Percentiles rank a stretch among this genome's conserved stretches.
These are phyloP conservation scores for Linanthus parryae DNA, from an alignment of 148 eudicot genomes.

Conservation along the genomic window DNA sequence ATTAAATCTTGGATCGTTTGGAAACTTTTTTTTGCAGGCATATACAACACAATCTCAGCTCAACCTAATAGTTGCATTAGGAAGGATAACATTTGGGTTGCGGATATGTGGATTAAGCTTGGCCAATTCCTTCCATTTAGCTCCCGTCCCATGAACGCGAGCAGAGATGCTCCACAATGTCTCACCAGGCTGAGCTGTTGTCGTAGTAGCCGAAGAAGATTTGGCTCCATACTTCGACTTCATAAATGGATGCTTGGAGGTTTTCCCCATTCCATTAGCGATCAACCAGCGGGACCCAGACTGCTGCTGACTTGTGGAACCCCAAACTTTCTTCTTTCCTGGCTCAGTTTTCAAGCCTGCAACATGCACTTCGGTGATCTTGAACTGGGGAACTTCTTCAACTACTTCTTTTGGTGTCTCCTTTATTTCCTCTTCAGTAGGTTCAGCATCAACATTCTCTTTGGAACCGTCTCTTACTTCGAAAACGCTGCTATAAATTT, in stretches of 20 bases:
- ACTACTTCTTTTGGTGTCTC: constrained; percentile 39
- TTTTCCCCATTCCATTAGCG: constrained; percentile 97
- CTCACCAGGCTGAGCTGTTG: constrained; percentile 56
- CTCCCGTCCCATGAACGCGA: constrained; percentile 52
- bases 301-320: constrained; percentile 63
- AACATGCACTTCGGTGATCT: constrained; percentile 76
- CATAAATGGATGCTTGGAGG: constrained; percentile 45
- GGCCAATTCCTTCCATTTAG: constrained; percentile 64
- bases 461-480: constrained; percentile 31
- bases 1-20: too few relatives aligned
- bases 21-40: too few relatives aligned
- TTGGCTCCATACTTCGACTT: constrained; percentile 45
- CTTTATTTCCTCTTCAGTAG: constrained; percentile 22
- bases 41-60: too few relatives aligned
- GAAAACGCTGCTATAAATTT: constrained; percentile 53
- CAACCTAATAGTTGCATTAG: constrained; percentile 48
- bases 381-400: constrained; percentile 63
- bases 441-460: constrained; percentile 36
- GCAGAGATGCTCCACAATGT: constrained; percentile 84
- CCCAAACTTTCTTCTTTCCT: constrained; percentile 85
- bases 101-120: constrained; percentile 56
- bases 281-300: constrained; percentile 98
- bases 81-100: constrained; percentile 55
- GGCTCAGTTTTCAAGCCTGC: constrained; percentile 70
- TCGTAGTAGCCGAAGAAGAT: constrained; percentile 30